Conservation (phyloP, 2,329 filamentous ascomycete species). For the Exserohilum rostratum region DNA sequence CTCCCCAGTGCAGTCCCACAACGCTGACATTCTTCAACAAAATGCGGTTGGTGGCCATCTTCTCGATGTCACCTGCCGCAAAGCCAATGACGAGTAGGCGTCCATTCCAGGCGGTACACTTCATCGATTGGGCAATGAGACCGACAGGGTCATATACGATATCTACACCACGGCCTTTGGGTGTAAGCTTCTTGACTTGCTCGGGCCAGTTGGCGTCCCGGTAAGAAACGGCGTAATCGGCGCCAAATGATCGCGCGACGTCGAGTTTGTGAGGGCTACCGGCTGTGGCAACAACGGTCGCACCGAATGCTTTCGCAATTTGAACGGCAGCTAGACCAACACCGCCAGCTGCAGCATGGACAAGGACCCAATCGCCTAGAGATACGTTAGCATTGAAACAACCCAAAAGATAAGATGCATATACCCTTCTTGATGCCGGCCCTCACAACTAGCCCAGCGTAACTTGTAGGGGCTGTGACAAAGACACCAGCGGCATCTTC, state of each 20-base stretch:
- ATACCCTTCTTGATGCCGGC: slow-evolving; percentile 70
- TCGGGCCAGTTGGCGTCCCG: slow-evolving; percentile 66
- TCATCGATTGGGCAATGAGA: slow-evolving; percentile 83
- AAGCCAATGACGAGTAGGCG: slow-evolving; percentile 88
- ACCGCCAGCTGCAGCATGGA: slow-evolving; percentile 91
- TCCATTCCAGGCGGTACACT: slow-evolving; percentile 93
- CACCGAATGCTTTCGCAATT: slow-evolving; percentile 89
- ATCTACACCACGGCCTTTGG: slow-evolving; percentile 76
- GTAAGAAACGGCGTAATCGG: slow-evolving; percentile 84
- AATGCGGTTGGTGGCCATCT: slow-evolving; percentile 90
- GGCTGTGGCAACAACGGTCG: slow-evolving; percentile 91
- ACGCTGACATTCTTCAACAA: slow-evolving; percentile 91
- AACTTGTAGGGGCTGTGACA: slow-evolving; percentile 89
- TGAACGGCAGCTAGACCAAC: slow-evolving; percentile 92
- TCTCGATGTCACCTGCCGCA: slow-evolving; percentile 84
- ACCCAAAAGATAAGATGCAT: not conserved
- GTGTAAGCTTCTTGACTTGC: slow-evolving; percentile 77
- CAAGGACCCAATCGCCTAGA: slow-evolving; percentile 79
- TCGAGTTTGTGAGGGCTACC: slow-evolving; percentile 79
- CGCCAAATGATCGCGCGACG: slow-evolving; percentile 79
- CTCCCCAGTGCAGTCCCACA: slow-evolving; percentile 91
- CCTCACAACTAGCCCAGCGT: slow-evolving; percentile 79
- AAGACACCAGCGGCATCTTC: slow-evolving; percentile 86
- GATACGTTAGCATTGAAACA: not conserved
- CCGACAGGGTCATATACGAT: slow-evolving; percentile 96